Base-by-base conservation (phyloP, 1,284 basidiomycete species). In the Pseudozyma flocculosa region DNA sequence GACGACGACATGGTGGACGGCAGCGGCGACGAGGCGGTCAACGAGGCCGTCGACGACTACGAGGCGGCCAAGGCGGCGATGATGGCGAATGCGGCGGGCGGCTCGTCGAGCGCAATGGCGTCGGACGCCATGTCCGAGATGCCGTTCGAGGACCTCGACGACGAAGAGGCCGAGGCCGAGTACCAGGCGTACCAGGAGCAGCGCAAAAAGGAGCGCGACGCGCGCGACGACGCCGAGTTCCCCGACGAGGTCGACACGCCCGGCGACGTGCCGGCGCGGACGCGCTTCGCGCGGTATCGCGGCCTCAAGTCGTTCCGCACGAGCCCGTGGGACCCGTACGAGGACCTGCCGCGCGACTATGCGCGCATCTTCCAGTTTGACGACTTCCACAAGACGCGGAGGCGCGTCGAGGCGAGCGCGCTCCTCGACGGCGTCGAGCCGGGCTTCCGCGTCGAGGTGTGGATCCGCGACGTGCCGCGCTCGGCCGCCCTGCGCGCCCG, bases 161-260 rank as follows among this genome's bases (percentile, higher is more conserved):
- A 76, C 61, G 88, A 88, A 63, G 85, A 86, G 80, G 84, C 86
- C 50, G 86, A 87, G 58, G 79, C 86, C 32, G 81, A 82, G 59
- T 69, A 82, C 36, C 68, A 59, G 4, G 75, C 64, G 1, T 91
- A 90, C 71, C 83, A 88, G 61, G 89, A 90, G 71, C 82, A 90
- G 15, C 87, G 90, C 67, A 82, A 82, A 39, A 89, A 88, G 50
- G 90, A 94, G 75, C 91, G 94, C 76, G 85, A 87, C 55, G 80
- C 80, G 60, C 75, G 54, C 8, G 87, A 89, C 44, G 90, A 96
- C 68, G 80, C 86, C 22, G 82, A 85, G 19, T 98, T 97, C 80
- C 95, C 94, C 0, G 94, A 99, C 75, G 94, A 99, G 78, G 84
- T 96, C n/a, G 94, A 98, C 70, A 98, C 95, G 0, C 95, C 94